Conservation (phyloP, 441 rosid genomes). For the Populus hybrid region DNA sequence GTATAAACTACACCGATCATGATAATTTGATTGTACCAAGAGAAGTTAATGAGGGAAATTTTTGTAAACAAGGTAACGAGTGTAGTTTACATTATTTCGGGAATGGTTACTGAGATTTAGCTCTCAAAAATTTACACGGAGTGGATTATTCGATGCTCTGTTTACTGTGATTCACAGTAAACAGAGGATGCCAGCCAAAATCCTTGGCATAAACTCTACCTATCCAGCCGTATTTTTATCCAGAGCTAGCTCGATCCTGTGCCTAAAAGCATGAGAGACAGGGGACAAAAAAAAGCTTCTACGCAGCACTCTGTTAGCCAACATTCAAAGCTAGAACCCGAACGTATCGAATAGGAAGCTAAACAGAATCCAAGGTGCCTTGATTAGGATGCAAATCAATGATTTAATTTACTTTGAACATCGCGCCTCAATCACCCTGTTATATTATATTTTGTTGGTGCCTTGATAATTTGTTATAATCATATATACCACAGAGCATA, state of each 20-base stretch:
- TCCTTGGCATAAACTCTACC: neutral
- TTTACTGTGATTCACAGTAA: neutral
- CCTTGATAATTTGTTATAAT: no score
- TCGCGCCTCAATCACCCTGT: neutral
- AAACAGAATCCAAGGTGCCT: constrained; percentile 45
- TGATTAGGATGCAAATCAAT: constrained; percentile 12
- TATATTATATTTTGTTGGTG: neutral
- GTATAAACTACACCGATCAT: no score
- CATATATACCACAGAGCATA: neutral
- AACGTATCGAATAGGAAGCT: constrained; percentile 8
- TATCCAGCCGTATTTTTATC: neutral
- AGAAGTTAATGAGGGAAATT: no score
- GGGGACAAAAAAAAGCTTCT: neutral
- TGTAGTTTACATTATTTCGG: no score
- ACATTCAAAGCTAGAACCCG: constrained; percentile 5
- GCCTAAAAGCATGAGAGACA: neutral
- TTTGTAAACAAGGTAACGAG: no score
- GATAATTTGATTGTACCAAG: no score
- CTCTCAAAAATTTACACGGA: neutral
- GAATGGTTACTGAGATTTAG: neutral
- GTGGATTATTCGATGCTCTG: neutral
- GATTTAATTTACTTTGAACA: neutral
- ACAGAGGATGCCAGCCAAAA: neutral
- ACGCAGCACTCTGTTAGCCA: constrained; percentile 23
- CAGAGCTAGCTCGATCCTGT: neutral